Conservation (phyloP, 495 filamentous ascomycete species). For the Xylaria acuta region DNA sequence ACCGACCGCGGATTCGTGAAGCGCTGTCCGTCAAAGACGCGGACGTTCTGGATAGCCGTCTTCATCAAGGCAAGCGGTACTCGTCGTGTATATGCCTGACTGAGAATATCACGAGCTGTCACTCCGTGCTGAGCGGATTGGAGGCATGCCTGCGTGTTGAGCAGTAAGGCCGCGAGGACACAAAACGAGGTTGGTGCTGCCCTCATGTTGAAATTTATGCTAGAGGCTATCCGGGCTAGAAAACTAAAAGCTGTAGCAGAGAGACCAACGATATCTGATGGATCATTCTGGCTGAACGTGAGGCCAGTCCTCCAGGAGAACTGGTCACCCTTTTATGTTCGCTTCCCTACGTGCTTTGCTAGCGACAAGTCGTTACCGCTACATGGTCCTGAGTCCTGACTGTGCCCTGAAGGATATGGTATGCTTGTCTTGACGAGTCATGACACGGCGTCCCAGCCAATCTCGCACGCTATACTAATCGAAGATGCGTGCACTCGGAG, state of each 20-base stretch:
- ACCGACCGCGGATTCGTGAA: slow-evolving; percentile 27
- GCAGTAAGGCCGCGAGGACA: neutral
- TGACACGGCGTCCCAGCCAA: neutral
- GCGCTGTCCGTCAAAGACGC: slow-evolving; percentile 31
- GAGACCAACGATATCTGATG: neutral
- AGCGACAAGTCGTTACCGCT: neutral
- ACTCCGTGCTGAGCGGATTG: neutral
- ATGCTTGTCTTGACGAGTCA: neutral
- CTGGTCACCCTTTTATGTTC: neutral
- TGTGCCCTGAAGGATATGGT: neutral
- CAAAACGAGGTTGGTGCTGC: neutral
- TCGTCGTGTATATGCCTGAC: slow-evolving; percentile 12
- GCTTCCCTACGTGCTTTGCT: neutral
- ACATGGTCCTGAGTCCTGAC: neutral
- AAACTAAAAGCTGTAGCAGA: neutral
- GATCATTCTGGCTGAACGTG: neutral
- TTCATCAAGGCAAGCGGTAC: slow-evolving; percentile 22
- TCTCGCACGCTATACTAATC: slow-evolving; percentile 16
- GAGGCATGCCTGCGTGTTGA: neutral
- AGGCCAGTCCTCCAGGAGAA: neutral
- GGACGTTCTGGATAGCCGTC: slow-evolving; percentile 37
- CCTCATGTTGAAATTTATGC: slow-evolving; percentile 1
- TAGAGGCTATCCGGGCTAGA: neutral
- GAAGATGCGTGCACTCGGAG: neutral
- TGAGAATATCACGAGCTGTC: slow-evolving; percentile 8